Evolutionary conservation across 2,329 filamentous ascomycete species (phyloP), one percentile per base, ranked within the genome.

Genomic region (Penicillium sp.): DNA sequence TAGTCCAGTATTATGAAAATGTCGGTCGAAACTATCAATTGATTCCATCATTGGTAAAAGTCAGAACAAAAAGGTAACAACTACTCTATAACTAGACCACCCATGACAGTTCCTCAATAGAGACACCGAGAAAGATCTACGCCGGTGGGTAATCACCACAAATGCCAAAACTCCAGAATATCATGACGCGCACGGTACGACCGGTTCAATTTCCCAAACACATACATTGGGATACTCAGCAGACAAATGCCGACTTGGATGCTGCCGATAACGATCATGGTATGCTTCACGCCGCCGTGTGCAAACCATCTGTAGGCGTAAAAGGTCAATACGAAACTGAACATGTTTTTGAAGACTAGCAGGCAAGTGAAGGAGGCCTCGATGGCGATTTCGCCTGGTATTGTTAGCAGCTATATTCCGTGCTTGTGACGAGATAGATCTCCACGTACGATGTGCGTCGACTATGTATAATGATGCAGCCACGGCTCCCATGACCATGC

Each of bases 321-420:
- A 60, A 82, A 93, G 0, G 89, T 94, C 39, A 95, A 69, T 5
- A 80, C 78, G 54, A 93, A 95, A 46, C 82, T 85, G 68, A 95
- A 94, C 45, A 95, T 76, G 64, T 95, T 95, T 67, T 95, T 95
- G 73, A 95, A 95, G 37, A 95, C 81, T 48, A 95, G 76, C 60
- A 92, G 77, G 64, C 86, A 85, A 0, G 88, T 95, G 61, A 95
- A 94, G n/a, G n/a, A n/a, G 5, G 81, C 85, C 65, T 95, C 89
- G 32, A 95, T 78, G 1, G 85, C 79, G 39, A 94, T 78, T 45
- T 90, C 82, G 6, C 81, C 82, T 85, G 36, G 23, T 7, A 6
- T 6, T 16, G 17, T 56, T 30, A 56, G 48, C 27, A 30, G 11
- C 17, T 9, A 11, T 10, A 14, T 16, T 11, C 10, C 6, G n/a